phyloP scores from a whole-genome alignment of 176 grass and related monocot species.

The Rhynchospora tenuis region DNA sequence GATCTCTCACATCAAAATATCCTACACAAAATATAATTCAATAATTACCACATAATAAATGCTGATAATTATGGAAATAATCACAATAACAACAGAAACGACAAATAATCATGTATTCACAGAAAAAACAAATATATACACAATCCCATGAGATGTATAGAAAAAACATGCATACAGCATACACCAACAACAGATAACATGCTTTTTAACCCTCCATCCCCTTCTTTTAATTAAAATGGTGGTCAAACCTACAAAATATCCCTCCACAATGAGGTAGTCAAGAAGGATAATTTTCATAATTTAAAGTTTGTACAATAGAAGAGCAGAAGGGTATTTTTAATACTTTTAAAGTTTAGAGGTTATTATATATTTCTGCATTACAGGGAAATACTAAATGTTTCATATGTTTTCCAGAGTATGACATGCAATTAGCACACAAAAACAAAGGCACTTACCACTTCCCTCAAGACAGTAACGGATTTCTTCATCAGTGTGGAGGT shows the following conservation, averaged over 20 bases:
- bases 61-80: not conserved
- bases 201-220: not conserved
- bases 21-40: conserved; percentile 33
- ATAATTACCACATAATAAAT: conserved; percentile 5
- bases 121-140: not conserved
- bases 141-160: not conserved
- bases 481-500: conserved; percentile 92
- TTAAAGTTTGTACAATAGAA: no score
- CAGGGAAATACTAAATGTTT: not conserved
- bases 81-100: not conserved
- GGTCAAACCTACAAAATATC: not conserved
- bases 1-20: conserved; percentile 89
- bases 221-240: not conserved
- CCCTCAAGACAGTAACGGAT: conserved; percentile 91
- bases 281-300: no score
- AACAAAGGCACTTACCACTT: conserved; percentile 52
- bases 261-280: not conserved
- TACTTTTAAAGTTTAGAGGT: not conserved
- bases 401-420: not conserved
- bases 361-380: not conserved
- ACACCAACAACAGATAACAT: not conserved
- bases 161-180: not conserved
- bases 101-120: not conserved
- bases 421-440: not conserved
- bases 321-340: not conserved